Evolutionary conservation across 2,329 filamentous ascomycete species (phyloP), one percentile per base, ranked within the genome.

Genomic region (Penicillium sp.): DNA sequence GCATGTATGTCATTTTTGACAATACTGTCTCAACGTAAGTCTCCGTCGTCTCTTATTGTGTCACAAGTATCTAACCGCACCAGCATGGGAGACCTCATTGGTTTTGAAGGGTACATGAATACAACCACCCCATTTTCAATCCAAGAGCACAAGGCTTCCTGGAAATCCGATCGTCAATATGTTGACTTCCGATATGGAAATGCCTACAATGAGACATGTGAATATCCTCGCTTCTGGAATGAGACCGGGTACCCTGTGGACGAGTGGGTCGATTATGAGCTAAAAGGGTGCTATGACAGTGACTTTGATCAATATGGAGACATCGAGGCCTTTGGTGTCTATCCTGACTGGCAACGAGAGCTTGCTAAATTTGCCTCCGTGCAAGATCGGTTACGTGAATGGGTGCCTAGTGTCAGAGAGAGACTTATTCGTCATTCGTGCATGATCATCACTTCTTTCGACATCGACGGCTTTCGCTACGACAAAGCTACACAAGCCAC

Each of bases 281-380:
- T 86, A 60, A 72, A 74, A 4, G 83, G 84, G 5, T 87, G 85
- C 70, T 84, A 82, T 64, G 73, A 86, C 68, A 85, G 83, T 61
- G 85, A 88, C 41, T 88, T 87, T 60, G 84, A 87, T 65, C 82
- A 84, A 70, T 87, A 84, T 60, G 85, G 85, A 51, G 84, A 87
- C 62, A 82, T 82, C 25, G 82, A 84, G 67, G 84, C 84, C 40
- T 87, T 87, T 63, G 85, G 85, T 61, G 80, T 84, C 15, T 86
- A 81, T 57, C 81, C 84, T 0, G 83, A 87, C 65, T 87, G 83
- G 81, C 75, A 86, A 65, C 82, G 84, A 67, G 83, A 88, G 68
- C 76, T 88, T 41, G 80, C 84, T 21, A 88, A 87, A 63, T 88
- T 88, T 70, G 84, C 84, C 47, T 85, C 82, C 41, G 85, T 87